These are phyloP conservation scores for Rosa chinensis DNA, from an alignment of 306 rosid genomes.

Conservation along the genomic window DNA sequence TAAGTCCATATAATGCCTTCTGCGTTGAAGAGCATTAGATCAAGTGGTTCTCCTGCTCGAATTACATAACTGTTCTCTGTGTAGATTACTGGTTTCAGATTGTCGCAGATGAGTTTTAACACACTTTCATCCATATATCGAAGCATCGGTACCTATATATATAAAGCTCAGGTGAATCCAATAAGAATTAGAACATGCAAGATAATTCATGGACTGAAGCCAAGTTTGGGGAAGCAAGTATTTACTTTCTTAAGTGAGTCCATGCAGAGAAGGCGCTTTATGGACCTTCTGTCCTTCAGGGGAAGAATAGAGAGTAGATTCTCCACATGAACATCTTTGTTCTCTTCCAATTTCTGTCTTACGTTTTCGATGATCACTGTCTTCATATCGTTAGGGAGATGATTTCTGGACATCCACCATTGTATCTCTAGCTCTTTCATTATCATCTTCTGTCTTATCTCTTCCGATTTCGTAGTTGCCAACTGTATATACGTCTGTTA, in stretches of 20 bases:
- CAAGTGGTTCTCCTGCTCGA: conserved; percentile 23
- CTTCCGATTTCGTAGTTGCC: conserved; percentile 9
- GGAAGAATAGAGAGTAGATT: conserved; percentile 6
- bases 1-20: conserved; percentile 21
- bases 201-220: not conserved
- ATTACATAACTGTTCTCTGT: conserved; percentile 3
- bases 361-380: not conserved
- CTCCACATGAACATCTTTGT: conserved; percentile 15
- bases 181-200: not conserved
- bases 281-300: not conserved
- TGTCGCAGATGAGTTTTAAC: not conserved
- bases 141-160: conserved; percentile 12
- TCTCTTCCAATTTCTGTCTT: not conserved
- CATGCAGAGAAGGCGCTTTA: conserved; percentile 2
- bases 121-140: not conserved
- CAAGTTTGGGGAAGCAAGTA: not conserved
- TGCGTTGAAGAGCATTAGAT: conserved; percentile 21
- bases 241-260: not conserved
- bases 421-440: conserved; percentile 9
- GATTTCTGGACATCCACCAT: conserved; percentile 7
- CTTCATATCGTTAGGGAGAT: not conserved
- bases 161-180: not conserved
- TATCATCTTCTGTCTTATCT: conserved; percentile 11
- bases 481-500: conserved; percentile 13
- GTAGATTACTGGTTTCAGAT: conserved; percentile 22